Evolutionary conservation across 768 basidiomycete genomes (phyloP), one percentile per base, ranked within the genome.

Genomic region (Pleurotus eryngii): DNA sequence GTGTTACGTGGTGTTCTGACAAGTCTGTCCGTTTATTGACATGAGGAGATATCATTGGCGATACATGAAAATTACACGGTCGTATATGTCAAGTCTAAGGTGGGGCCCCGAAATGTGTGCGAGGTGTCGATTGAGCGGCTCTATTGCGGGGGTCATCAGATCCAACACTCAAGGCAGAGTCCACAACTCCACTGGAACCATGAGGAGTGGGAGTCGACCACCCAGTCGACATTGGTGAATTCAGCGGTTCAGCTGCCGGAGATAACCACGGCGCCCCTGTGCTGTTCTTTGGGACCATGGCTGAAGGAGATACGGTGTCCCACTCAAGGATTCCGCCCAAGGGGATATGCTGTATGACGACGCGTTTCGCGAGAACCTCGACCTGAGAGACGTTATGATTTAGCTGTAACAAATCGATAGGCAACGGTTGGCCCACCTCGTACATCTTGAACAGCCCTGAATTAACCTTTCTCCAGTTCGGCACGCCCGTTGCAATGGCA

Each of bases 381-480:
- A 86, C 94, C 84, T 92, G 56, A 54, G 51, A 53, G 9, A 38
- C 15, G n/a, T 54, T 35, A 35, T 35, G 8, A 35, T 53, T 40
- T 2, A 20, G 17, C 27, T n/a, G 26, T 42, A 51, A 14, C 22
- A 26, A 58, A 9, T 54, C 59, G 55, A 30, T 45, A n/a, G 46
- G 38, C n/a, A 1, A 47, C 50, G 15, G 11, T 42, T 43, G 45
- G 63, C 80, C 67, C 65, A 85, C 90, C 76, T 92, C 84, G 69
- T 96, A 98, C 96, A 99, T 98, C 74, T 96, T 97, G 69, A 92
- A 84, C 56, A 98, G 68, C 5, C 97, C 95, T 37, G 81, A 81
- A 71, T 94, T 90, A 38, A 94, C 93, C 72, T 98, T 99, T 46
- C 74, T 76, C 93, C 93, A 99, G 61, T 81, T 85, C n/a, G 86